Evolutionary conservation across 257 asterid genomes (phyloP).

Genomic region (Paraleonurus japonicus): DNA sequence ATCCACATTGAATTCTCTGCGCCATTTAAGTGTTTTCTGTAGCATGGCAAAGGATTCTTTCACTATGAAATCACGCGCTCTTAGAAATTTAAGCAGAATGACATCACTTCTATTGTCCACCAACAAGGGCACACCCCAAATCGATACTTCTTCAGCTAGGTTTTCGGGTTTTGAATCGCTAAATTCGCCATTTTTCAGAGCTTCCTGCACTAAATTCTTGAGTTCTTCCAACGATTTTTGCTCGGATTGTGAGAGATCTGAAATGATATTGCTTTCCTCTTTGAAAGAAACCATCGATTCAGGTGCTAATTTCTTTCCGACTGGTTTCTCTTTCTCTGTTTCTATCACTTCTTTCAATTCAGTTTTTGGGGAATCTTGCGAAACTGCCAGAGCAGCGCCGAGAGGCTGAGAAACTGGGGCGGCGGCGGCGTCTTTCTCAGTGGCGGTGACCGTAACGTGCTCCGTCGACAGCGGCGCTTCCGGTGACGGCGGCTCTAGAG

Average conservation of each 20-base stretch:
- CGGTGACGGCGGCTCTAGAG: conserved; percentile 38
- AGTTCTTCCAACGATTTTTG: conserved; percentile 52
- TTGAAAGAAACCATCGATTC: conserved; percentile 56
- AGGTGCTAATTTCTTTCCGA: conserved; percentile 43
- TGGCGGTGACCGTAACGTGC: conserved; percentile 35
- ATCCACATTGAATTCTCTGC: conserved; percentile 62
- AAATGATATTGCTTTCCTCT: conserved; percentile 64
- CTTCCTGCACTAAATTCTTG: conserved; percentile 49
- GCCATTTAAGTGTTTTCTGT: conserved; percentile 64
- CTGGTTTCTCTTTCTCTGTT: conserved; percentile 27
- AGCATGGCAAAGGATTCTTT: conserved; percentile 70
- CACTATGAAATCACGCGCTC: conserved; percentile 83
- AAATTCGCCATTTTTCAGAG: conserved; percentile 35
- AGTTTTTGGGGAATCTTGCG: conserved; percentile 32
- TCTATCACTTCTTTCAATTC: conserved; percentile 29
- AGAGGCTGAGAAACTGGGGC: conserved; percentile 36
- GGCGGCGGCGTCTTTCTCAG: conserved; percentile 21
- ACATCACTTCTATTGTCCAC: conserved; percentile 72
- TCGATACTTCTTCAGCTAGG: conserved; percentile 45
- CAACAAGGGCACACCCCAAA: conserved; percentile 82
- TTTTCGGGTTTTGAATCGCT: conserved; percentile 26
- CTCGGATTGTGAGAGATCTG: conserved; percentile 71
- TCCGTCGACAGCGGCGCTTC: conserved; percentile 36
- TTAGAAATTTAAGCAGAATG: conserved; percentile 73
- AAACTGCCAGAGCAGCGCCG: conserved; percentile 32